phyloP scores from a whole-genome alignment of 208 protist species.

The Borovskyia barvae region DNA sequence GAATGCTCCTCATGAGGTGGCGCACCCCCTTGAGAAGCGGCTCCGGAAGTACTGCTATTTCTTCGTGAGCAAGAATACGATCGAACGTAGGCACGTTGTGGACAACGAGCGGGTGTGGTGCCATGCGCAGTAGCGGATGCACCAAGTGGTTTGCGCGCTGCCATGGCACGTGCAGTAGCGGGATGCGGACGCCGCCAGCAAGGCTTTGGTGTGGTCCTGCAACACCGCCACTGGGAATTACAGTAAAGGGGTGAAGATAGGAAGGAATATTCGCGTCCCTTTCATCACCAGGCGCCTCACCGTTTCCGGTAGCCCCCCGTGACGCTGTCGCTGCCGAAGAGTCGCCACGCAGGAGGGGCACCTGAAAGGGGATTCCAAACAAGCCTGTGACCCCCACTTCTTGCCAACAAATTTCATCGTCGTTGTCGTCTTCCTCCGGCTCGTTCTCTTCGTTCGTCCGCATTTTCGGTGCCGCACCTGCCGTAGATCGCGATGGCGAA shows the following conservation, averaged over 20 bases:
- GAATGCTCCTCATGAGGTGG: conserved; percentile 23
- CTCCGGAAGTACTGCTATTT: conserved; percentile 28
- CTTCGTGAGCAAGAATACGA: conserved; percentile 28
- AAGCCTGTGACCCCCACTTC: conserved; percentile 69
- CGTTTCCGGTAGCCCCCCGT: too few species aligned
- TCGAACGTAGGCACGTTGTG: conserved; percentile 26
- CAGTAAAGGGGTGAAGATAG: conserved; percentile 14
- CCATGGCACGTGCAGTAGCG: conserved; percentile 64
- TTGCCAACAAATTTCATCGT: conserved; percentile 47
- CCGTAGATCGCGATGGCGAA: too few species aligned
- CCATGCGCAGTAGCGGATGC: conserved; percentile 46
- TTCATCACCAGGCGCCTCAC: neutral
- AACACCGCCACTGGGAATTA: neutral
- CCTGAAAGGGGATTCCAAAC: conserved; percentile 42
- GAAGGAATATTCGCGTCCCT: too few species aligned
- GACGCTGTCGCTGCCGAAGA: neutral
- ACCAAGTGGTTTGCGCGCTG: conserved; percentile 34
- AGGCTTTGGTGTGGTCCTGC: neutral
- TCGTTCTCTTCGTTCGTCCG: too few species aligned
- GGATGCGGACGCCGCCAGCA: conserved; percentile 8
- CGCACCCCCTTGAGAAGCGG: conserved; percentile 23
- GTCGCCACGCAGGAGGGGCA: conserved; percentile 31
- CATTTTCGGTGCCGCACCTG: too few species aligned
- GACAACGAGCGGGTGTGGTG: conserved; percentile 6
- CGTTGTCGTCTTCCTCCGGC: conserved; percentile 22